Base-by-base conservation (phyloP, 2,329 filamentous ascomycete genomes). In the Cucurbitaria berberidis region DNA sequence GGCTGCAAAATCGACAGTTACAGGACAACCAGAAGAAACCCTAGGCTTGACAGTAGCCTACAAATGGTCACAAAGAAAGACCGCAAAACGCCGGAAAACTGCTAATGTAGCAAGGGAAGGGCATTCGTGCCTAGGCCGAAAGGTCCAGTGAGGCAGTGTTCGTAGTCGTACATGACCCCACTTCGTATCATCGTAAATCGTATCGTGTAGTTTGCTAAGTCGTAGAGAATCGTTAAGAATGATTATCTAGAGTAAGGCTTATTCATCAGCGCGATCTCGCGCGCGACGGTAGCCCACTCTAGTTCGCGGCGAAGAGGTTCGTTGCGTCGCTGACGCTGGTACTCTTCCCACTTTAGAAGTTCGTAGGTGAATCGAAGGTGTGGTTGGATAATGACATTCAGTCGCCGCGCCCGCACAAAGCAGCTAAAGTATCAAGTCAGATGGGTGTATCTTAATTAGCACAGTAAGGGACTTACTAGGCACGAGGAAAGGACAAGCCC, bases 381-480 rank as follows among this genome's bases (percentile, higher is more conserved):
- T 11, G 95, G 95, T 74, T 99, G 95, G 60, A 99, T 98, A 60
- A 99, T 99, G 46, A 99, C 95, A 70, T 99, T 99, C 42, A 99
- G 81, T 55, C 95, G 84, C 47, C 95, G 85, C 18, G 95, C 95
- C 27, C 95, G 88, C 32, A 99, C 95, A 74, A 93, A 98, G 74
- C 95, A 98, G 76, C 83, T 84, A 24, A 22, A n/a, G 36, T 10
- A 22, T 8, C 8, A 29, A 13, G 50, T 69, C 41, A 71, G 59
- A 34, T 9, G 3, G 26, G 1, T 42, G 21, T 30, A 16, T n/a
- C 35, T 26, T 21, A n/a, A 6, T 11, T 18, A 36, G 16, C 7
- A 21, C 9, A 1, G 30, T 5, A 13, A 10, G n/a, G n/a, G n/a
- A 80, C 83, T 73, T 76, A 85, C 82, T 99, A 99, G 53, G 95